A percentile compares a stretch with the other conserved stretches of the same genome.
These are phyloP conservation scores for Metroxylon sagu DNA, from an alignment of 176 grass and related monocot genomes.

Conservation along the genomic window DNA sequence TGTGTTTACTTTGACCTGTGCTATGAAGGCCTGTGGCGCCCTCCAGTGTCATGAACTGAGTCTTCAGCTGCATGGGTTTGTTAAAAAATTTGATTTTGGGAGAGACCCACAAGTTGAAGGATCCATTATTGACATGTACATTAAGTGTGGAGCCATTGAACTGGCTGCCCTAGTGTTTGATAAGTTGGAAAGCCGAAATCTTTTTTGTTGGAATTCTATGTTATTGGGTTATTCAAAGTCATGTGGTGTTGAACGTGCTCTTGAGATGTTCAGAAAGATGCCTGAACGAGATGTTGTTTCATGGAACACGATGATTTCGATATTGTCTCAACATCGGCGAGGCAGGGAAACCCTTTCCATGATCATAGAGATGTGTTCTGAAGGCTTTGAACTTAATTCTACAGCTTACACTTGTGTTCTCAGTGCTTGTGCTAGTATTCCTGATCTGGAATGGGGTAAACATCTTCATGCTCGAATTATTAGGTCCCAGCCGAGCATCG, in stretches of 20 bases:
- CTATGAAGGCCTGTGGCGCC: slow-evolving; percentile 60
- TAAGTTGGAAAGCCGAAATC: slow-evolving; percentile 34
- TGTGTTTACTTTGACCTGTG: slow-evolving; percentile 54
- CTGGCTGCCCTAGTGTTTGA: slow-evolving; percentile 52
- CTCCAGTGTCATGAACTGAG: slow-evolving; percentile 39
- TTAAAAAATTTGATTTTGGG: slow-evolving; percentile 51
- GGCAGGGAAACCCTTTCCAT: slow-evolving; percentile 47
- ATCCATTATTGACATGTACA: slow-evolving; percentile 74
- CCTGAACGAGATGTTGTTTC: slow-evolving; percentile 69
- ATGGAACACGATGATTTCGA: slow-evolving; percentile 85
- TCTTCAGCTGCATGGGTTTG: slow-evolving; percentile 55
- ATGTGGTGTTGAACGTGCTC: slow-evolving; percentile 34
- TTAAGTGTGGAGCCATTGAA: slow-evolving; percentile 48
- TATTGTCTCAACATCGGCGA: slow-evolving; percentile 39
- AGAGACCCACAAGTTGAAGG: slow-evolving; percentile 40
- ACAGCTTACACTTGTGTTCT: slow-evolving; percentile 76
- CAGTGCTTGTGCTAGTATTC: slow-evolving; percentile 64
- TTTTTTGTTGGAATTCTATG: slow-evolving; percentile 76
- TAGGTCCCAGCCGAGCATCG: slow-evolving; percentile 39
- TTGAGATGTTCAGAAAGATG: slow-evolving; percentile 71
- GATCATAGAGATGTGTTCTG: slow-evolving; percentile 55
- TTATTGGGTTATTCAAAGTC: slow-evolving; percentile 51
- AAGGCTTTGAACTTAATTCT: slow-evolving; percentile 58
- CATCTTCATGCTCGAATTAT: slow-evolving; percentile 73
- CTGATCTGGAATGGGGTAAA: slow-evolving; percentile 49